Percentiles rank a stretch among this genome's conserved stretches.
Conservation (phyloP, 2,329 filamentous ascomycete species). For the Plectosphaerella plurivora region DNA sequence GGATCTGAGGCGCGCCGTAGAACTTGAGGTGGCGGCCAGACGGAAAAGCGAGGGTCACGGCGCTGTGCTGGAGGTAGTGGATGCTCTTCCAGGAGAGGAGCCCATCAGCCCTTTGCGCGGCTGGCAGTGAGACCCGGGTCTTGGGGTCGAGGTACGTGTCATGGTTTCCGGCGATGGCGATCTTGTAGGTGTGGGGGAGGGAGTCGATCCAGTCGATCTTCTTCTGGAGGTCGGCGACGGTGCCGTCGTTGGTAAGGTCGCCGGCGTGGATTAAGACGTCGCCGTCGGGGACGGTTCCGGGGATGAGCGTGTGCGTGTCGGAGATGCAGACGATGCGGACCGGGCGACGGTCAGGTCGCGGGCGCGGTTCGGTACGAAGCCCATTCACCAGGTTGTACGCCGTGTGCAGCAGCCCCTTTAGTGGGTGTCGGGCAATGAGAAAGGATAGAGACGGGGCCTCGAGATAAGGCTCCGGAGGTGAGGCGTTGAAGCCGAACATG, state of each 20-base stretch:
- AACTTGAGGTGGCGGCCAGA: slow-evolving; percentile 24
- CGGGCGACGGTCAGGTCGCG: no score
- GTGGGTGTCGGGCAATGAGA: no score
- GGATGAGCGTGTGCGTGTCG: slow-evolving; percentile 36
- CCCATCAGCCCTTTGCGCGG: slow-evolving; percentile 3
- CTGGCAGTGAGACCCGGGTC: slow-evolving; percentile 4
- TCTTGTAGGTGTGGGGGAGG: slow-evolving; percentile 35
- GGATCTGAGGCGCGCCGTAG: slow-evolving; percentile 28
- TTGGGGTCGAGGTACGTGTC: slow-evolving; percentile 26
- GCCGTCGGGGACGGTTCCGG: slow-evolving; percentile 26
- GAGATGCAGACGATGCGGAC: slow-evolving; percentile 33
- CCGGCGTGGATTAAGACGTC: slow-evolving; percentile 44
- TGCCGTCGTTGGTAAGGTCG: slow-evolving; percentile 39
- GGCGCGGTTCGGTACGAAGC: no score
- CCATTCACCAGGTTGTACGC: no score
- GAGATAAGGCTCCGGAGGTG: no score
- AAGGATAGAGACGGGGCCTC: no score
- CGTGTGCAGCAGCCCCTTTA: no score
- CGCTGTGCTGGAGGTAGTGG: slow-evolving; percentile 17
- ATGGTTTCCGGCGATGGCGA: slow-evolving; percentile 44
- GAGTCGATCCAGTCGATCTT: slow-evolving; percentile 33
- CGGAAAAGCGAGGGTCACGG: slow-evolving; percentile 9
- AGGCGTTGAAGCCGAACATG: no score
- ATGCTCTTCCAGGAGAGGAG: slow-evolving; percentile 15
- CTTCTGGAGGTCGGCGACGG: slow-evolving; percentile 31